These are phyloP conservation scores for Knufia fluminis DNA, from an alignment of 2,329 filamentous ascomycete species.

Conservation along the genomic window DNA sequence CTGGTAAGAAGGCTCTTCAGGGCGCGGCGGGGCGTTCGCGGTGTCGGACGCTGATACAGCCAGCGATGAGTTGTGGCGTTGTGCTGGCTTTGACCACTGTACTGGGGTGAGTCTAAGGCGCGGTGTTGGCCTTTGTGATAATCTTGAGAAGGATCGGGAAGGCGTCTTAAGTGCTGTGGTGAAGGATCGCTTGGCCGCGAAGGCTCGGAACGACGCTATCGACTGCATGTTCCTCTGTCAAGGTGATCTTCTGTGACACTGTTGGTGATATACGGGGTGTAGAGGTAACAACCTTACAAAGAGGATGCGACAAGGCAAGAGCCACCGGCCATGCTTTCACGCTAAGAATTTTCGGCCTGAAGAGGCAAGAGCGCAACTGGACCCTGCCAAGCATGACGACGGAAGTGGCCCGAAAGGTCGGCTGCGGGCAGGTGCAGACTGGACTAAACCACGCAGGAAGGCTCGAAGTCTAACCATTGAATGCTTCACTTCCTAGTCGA, in stretches of 20 bases:
- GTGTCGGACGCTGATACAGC: constrained; percentile 12
- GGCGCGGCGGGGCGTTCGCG: constrained; percentile 9
- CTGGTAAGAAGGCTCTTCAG: constrained; percentile 53
- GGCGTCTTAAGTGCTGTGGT: not conserved
- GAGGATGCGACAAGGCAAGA: too few relatives aligned
- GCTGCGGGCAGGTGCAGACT: constrained; percentile 47
- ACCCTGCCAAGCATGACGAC: constrained; percentile 2
- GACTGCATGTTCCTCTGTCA: not conserved
- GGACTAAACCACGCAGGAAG: constrained; percentile 37
- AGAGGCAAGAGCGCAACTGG: not conserved
- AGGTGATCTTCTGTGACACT: not conserved
- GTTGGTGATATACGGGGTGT: not conserved
- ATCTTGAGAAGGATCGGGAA: constrained; percentile 18
- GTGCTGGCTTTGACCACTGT: not conserved
- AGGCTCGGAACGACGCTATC: not conserved
- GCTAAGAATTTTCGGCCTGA: too few relatives aligned
- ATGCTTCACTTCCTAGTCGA: not conserved
- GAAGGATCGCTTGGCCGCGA: not conserved
- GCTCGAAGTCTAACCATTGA: not conserved
- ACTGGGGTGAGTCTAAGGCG: too few relatives aligned
- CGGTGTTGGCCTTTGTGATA: not conserved
- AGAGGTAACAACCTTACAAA: too few relatives aligned
- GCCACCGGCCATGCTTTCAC: too few relatives aligned
- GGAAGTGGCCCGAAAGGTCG: not conserved
- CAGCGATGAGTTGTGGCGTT: constrained; percentile 16